These are phyloP conservation scores for Hylodesmum podocarpum DNA, from an alignment of 306 rosid species.

Conservation along the genomic window DNA sequence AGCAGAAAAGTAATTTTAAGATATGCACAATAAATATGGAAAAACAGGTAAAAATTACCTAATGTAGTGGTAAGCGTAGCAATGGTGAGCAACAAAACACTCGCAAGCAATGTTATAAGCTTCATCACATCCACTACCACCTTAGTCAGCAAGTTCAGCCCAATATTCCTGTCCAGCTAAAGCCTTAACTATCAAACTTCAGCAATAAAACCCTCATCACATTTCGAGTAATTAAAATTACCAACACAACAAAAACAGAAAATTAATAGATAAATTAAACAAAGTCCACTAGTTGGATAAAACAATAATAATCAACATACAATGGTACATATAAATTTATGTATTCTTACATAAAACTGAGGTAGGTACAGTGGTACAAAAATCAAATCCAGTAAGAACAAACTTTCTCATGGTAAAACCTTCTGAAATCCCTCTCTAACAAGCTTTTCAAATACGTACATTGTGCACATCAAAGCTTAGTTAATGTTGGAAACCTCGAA, in stretches of 20 bases:
- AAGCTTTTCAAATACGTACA: not conserved
- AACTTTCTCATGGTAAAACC: no score
- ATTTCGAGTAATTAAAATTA: conserved; percentile 12
- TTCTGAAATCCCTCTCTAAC: no score
- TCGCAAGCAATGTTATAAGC: conserved; percentile 46
- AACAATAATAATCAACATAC: not conserved
- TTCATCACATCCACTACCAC: conserved; percentile 49
- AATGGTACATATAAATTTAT: not conserved
- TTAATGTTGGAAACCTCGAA: no score
- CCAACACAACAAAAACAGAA: not conserved
- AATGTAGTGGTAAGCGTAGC: conserved; percentile 47
- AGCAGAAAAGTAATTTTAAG: not conserved
- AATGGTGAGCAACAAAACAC: conserved; percentile 52
- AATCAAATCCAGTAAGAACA: conserved; percentile 16
- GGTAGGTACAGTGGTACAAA: no score
- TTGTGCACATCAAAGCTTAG: not conserved
- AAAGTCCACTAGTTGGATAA: not conserved
- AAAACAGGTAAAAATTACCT: conserved; percentile 47
- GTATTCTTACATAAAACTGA: not conserved
- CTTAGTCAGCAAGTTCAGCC: conserved; percentile 32
- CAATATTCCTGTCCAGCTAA: conserved; percentile 9
- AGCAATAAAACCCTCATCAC: conserved; percentile 27
- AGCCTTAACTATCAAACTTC: conserved; percentile 31
- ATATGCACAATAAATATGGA: not conserved
- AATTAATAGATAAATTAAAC: not conserved